Conservation (phyloP, 2,329 filamentous ascomycete species). For the Ustulina deusta region DNA sequence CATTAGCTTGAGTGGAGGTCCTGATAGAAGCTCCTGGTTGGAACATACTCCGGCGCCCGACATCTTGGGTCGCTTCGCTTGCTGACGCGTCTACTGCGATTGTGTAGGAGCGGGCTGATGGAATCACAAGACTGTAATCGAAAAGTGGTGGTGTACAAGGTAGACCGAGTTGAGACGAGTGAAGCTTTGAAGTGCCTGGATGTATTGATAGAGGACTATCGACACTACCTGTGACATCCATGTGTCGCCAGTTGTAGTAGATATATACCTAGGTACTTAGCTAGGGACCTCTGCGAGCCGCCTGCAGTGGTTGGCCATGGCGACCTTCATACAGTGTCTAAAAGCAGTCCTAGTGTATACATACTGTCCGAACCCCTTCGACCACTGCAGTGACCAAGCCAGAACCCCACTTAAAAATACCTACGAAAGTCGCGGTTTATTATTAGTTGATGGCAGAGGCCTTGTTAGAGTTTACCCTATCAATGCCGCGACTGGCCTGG, state of each 20-base stretch:
- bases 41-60: constrained; percentile 64
- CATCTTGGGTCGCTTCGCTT: constrained; percentile 55
- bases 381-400: constrained; percentile 17
- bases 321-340: constrained; percentile 4
- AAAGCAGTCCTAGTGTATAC: neutral
- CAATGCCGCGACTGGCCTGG: constrained; percentile 35
- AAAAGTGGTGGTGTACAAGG: neutral
- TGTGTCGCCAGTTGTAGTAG: too few relatives aligned
- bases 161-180: neutral
- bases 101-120: neutral
- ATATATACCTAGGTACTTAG: neutral
- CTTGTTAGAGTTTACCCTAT: constrained; percentile 26
- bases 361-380: constrained; percentile 18
- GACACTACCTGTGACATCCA: too few relatives aligned
- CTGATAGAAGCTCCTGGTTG: constrained; percentile 9
- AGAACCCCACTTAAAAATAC: constrained; percentile 36
- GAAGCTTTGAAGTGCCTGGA: constrained; percentile 19
- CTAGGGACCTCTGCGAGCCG: constrained; percentile 11
- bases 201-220: constrained; percentile 1
- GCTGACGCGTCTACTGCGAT: constrained; percentile 19
- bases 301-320: constrained; percentile 5
- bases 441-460: constrained; percentile 26
- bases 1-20: constrained; percentile 38
- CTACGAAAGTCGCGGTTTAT: constrained; percentile 38
- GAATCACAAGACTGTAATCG: neutral